Conservation (phyloP, 129 eudicot genomes). For the Ambrosia artemisiifolia region DNA sequence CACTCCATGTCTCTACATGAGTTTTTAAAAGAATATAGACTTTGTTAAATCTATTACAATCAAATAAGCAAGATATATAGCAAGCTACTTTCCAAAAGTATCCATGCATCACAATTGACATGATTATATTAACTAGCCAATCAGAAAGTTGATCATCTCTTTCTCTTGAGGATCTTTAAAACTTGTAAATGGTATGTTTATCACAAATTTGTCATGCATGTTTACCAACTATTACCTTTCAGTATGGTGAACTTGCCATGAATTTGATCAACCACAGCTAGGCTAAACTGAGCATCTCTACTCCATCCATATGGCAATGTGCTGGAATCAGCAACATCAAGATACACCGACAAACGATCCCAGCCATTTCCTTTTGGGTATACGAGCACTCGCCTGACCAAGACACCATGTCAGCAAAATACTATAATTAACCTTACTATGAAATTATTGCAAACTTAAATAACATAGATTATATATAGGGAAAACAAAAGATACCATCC, state of each 20-base stretch:
- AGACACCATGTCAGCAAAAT: constrained; percentile 13
- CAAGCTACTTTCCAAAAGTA: no score
- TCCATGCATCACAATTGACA: no score
- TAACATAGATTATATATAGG: neutral
- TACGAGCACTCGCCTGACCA: constrained; percentile 78
- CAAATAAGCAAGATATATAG: no score
- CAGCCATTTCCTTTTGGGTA: constrained; percentile 90
- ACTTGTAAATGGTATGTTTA: no score
- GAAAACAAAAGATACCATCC: constrained; percentile 58
- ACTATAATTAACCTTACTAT: neutral
- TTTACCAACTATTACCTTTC: constrained; percentile 49
- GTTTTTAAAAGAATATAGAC: no score
- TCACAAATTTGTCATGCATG: no score
- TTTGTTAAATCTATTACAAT: neutral
- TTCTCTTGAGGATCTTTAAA: no score
- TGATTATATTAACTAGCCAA: no score
- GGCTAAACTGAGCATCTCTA: constrained; percentile 78
- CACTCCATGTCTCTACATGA: no score
- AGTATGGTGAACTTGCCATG: constrained; percentile 58
- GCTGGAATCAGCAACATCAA: constrained; percentile 83
- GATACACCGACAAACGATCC: constrained; percentile 83
- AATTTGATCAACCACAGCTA: constrained; percentile 71
- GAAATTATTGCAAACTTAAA: neutral
- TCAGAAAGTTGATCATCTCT: no score
- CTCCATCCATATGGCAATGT: constrained; percentile 90